Conservation (phyloP, 1,284 basidiomycete species). For the Pterula multifida region DNA sequence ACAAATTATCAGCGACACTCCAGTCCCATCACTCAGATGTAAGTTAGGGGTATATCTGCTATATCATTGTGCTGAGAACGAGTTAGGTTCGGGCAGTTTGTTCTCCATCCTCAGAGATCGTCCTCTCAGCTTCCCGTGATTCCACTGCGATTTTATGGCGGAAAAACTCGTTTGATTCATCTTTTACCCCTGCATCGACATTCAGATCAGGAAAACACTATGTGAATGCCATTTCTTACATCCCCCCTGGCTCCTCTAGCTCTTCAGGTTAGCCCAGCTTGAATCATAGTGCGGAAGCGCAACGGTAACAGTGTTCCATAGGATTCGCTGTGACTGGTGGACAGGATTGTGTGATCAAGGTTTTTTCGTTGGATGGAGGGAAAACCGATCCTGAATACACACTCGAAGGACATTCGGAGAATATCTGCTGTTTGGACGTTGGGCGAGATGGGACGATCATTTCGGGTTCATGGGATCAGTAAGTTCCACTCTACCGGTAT, state of each 20-base stretch:
- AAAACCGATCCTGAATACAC: conserved; percentile 65
- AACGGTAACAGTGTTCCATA: conserved; percentile 18
- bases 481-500: conserved; percentile 17
- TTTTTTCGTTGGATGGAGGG: conserved; percentile 52
- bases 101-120: conserved; percentile 55
- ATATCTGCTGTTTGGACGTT: conserved; percentile 81
- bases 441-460: conserved; percentile 63
- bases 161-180: conserved; percentile 30
- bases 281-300: conserved; percentile 5
- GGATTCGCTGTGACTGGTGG: conserved; percentile 80
- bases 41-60: conserved; percentile 26
- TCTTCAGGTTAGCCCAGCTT: conserved; percentile 44
- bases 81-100: conserved; percentile 64
- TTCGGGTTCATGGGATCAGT: conserved; percentile 98
- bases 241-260: conserved; percentile 53
- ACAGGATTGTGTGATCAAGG: conserved; percentile 74
- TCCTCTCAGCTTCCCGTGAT: conserved; percentile 86
- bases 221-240: conserved; percentile 73
- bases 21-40: conserved; percentile 65
- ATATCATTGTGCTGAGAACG: conserved; percentile 6
- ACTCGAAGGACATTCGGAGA: conserved; percentile 83
- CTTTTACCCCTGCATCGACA: conserved; percentile 41
- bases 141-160: conserved; percentile 81
- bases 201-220: conserved; percentile 65
- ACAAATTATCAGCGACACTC: conserved; percentile 76